These are phyloP conservation scores for Sporothrix inflata DNA, from an alignment of 2,329 filamentous ascomycete genomes.

Conservation along the genomic window DNA sequence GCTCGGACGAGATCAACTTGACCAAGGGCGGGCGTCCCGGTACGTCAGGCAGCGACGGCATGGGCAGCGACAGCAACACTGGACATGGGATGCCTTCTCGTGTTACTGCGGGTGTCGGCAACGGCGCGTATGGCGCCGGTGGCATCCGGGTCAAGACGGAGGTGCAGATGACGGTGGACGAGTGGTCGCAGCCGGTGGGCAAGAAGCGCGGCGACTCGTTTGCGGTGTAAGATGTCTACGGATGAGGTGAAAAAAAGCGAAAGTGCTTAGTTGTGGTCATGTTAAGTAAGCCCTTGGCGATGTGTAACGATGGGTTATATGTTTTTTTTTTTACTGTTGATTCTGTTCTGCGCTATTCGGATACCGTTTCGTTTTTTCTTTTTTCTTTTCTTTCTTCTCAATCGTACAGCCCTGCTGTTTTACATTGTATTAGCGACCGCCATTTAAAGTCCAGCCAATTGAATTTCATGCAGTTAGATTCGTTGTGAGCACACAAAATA, in stretches of 20 bases:
- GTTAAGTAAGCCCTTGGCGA: too few relatives aligned
- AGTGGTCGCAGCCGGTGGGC: slow-evolving; percentile 14
- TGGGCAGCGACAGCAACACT: slow-evolving; percentile 15
- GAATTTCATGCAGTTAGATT: background rate
- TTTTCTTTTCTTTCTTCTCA: background rate
- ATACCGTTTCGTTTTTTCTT: slow-evolving; percentile 1
- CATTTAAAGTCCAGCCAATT: background rate
- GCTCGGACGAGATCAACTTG: slow-evolving; percentile 30
- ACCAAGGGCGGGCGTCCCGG: slow-evolving; percentile 29
- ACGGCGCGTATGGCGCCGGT: background rate
- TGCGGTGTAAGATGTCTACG: background rate
- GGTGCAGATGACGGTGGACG: slow-evolving; percentile 30
- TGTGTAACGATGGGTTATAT: slow-evolving; percentile 5
- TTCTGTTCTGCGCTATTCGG: slow-evolving; percentile 3
- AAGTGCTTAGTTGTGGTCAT: too few relatives aligned
- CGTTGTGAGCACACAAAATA: background rate
- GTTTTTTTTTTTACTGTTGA: background rate
- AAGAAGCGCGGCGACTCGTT: slow-evolving; percentile 20
- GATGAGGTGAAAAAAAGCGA: background rate
- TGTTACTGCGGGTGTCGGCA: background rate
- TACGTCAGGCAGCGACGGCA: slow-evolving; percentile 18
- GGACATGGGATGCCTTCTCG: background rate
- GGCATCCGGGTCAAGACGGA: slow-evolving; percentile 31
- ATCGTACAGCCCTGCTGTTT: background rate
- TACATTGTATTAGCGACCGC: background rate